These are phyloP conservation scores for Phytopythium mirpurense DNA, from an alignment of 352 stramenopile genomes.

Conservation along the genomic window DNA sequence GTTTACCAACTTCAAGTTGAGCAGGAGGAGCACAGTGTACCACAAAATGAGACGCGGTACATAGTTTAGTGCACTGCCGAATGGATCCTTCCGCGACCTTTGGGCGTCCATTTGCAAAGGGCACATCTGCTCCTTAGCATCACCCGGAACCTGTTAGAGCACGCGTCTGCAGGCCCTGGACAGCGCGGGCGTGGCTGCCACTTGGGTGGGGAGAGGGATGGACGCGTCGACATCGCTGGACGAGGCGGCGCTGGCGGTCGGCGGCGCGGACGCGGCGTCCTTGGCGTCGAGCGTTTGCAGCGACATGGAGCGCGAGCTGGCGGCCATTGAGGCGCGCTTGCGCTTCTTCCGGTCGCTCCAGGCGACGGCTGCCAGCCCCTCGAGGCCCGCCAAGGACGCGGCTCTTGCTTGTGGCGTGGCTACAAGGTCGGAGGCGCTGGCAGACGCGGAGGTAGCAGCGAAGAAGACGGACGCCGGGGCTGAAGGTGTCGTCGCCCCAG, in stretches of 20 bases:
- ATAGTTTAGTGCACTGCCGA: no score
- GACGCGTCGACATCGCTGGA: not conserved
- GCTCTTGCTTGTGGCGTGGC: not conserved
- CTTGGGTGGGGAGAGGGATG: not conserved
- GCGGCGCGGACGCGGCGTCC: not conserved
- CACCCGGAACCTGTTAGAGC: no score
- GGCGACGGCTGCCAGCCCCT: not conserved
- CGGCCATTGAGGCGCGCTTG: conserved; percentile 30
- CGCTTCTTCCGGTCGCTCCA: conserved; percentile 14
- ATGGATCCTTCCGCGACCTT: no score
- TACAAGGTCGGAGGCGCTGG: not conserved
- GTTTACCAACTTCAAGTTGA: conserved; percentile 9
- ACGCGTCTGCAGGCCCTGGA: no score
- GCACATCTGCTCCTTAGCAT: no score
- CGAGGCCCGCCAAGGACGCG: not conserved
- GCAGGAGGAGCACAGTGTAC: no score
- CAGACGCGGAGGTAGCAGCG: no score
- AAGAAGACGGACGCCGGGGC: no score
- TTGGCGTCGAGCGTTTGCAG: conserved; percentile 21
- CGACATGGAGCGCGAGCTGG: conserved; percentile 38
- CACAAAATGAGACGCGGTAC: no score
- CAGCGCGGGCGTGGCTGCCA: not conserved
- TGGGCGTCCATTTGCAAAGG: no score
- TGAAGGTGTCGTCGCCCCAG: no score
- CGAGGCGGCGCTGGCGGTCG: not conserved